phyloP scores from a whole-genome alignment of 139 green algal genomes.

The Astrephomene gubernaculifera region DNA sequence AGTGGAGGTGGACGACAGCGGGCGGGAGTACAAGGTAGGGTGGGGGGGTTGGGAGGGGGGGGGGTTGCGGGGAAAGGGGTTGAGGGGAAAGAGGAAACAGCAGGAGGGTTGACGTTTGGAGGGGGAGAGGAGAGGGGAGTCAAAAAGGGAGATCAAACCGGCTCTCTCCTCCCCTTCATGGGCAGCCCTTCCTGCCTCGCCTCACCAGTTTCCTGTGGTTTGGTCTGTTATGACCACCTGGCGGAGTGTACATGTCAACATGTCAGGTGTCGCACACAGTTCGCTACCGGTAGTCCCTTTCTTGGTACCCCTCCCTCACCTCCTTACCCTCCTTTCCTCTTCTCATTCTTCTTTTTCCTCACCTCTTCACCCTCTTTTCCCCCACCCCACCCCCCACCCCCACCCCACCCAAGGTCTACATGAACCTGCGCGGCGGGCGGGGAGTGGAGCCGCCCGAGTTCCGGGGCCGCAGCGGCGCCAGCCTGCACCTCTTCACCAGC shows the following conservation, averaged over 20 bases:
- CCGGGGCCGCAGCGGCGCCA: conserved; percentile 49
- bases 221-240: not conserved
- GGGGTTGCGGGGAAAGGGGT: not conserved
- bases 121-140: not conserved
- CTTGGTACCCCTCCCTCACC: no score
- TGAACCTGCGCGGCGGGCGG: no score
- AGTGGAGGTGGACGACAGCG: conserved; percentile 53
- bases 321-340: no score
- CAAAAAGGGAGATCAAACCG: no score
- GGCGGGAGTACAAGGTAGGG: conserved; percentile 67
- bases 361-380: not conserved
- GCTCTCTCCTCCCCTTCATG: no score
- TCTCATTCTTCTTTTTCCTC: no score
- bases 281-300: no score
- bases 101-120: not conserved
- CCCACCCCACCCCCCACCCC: not conserved
- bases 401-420: not conserved
- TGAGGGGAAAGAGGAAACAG: not conserved
- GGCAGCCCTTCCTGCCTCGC: not conserved
- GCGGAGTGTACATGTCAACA: no score
- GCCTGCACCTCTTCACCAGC: conserved; percentile 61
- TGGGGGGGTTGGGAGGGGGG: not conserved
- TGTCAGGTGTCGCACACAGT: no score
- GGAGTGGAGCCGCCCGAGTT: conserved; percentile 64
- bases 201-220: not conserved